Conservation (phyloP, 1,139 yeast species). For the Taphrina confusa region DNA sequence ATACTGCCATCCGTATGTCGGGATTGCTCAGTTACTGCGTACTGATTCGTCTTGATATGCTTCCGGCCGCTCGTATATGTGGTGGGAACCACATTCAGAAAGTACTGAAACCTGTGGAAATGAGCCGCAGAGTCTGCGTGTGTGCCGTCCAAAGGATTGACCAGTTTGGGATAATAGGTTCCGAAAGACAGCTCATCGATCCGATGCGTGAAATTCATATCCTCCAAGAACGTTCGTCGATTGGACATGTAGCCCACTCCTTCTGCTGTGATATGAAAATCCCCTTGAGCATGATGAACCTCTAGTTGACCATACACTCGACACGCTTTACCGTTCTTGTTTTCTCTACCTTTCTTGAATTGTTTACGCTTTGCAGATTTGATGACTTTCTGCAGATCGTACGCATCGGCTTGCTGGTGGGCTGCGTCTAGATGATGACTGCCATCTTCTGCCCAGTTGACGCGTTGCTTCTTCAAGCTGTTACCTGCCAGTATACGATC, state of each 20-base stretch:
- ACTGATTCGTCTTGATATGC: conserved; percentile 78
- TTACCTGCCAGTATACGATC: conserved; percentile 81
- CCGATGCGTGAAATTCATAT: conserved; percentile 76
- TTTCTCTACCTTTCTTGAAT: conserved; percentile 47
- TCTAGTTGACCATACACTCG: conserved; percentile 85
- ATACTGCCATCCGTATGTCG: conserved; percentile 41
- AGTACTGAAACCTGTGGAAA: conserved; percentile 55
- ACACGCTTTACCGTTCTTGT: conserved; percentile 76
- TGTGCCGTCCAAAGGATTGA: conserved; percentile 73
- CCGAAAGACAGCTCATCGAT: conserved; percentile 90
- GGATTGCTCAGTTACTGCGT: conserved; percentile 66
- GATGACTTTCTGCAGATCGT: conserved; percentile 36
- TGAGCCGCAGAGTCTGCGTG: conserved; percentile 33
- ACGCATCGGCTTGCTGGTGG: conserved; percentile 37
- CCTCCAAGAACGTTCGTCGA: conserved; percentile 38
- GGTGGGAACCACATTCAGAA: conserved; percentile 82
- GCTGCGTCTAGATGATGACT: conserved; percentile 39
- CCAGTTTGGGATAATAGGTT: conserved; percentile 77
- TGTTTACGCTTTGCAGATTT: conserved; percentile 34
- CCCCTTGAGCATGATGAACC: conserved; percentile 83
- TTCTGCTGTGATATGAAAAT: conserved; percentile 76
- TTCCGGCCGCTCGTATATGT: conserved; percentile 65
- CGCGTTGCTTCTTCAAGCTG: conserved; percentile 53
- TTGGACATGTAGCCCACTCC: conserved; percentile 58
- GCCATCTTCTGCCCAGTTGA: conserved; percentile 38